These are phyloP conservation scores for Coniochaeta sp. DNA, from an alignment of 2,329 filamentous ascomycete species.

Conservation along the genomic window DNA sequence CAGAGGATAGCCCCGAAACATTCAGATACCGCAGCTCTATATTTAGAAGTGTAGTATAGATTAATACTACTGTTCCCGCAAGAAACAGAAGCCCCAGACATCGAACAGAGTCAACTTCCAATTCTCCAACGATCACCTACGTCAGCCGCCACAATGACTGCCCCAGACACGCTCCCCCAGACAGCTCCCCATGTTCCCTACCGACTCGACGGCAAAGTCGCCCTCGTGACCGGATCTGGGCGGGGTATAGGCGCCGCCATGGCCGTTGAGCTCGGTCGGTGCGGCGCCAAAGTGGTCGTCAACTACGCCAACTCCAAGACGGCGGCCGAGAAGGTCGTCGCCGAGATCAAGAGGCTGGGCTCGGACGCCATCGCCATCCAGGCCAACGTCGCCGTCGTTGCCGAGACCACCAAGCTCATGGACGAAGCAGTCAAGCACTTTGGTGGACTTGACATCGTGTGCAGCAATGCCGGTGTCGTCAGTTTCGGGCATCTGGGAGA, in stretches of 20 bases:
- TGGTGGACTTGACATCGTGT: conserved; percentile 62
- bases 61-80: neutral
- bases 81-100: neutral
- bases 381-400: conserved; percentile 59
- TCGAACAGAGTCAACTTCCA: too few relatives aligned
- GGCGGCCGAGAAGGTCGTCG: conserved; percentile 58
- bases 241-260: conserved; percentile 62
- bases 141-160: neutral
- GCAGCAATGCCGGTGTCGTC: conserved; percentile 64
- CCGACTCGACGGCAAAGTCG: conserved; percentile 23
- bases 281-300: conserved; percentile 59
- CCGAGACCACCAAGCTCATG: conserved; percentile 57
- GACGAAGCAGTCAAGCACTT: conserved; percentile 54
- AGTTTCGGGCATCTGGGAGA: conserved; percentile 62
- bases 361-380: conserved; percentile 43
- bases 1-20: neutral
- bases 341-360: conserved; percentile 56
- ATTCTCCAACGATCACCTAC: neutral
- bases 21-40: neutral
- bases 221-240: conserved; percentile 24
- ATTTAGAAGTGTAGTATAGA: neutral
- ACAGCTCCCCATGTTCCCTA: conserved; percentile 1
- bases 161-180: neutral
- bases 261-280: conserved; percentile 56
- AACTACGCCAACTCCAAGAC: conserved; percentile 61